Conservation (phyloP, 2,329 filamentous ascomycete genomes). For the Parascedosporium putredinis region DNA sequence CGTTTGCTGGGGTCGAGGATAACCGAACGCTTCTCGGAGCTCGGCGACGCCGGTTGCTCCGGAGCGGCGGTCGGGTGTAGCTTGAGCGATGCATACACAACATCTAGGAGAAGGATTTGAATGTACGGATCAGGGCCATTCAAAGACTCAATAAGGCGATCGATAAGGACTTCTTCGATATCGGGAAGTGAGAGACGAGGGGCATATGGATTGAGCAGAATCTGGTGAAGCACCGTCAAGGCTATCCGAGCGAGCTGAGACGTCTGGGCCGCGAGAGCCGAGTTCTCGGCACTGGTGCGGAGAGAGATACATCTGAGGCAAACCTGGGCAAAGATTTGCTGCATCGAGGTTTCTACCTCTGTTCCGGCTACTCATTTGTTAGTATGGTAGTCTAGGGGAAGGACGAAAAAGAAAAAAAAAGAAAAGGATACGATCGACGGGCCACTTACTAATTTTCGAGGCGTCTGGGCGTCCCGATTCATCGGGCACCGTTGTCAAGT, state of each 20-base stretch:
- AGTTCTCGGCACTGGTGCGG: slow-evolving; percentile 23
- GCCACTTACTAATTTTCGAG: slow-evolving; percentile 40
- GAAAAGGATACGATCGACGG: no score
- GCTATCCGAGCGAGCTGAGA: slow-evolving; percentile 62
- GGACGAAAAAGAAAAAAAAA: no score
- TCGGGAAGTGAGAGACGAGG: slow-evolving; percentile 49
- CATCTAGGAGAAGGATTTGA: slow-evolving; percentile 68
- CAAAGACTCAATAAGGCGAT: slow-evolving; percentile 53
- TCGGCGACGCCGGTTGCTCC: slow-evolving; percentile 32
- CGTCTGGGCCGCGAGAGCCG: slow-evolving; percentile 31
- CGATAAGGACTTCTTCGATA: slow-evolving; percentile 61
- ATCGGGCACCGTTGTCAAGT: slow-evolving; percentile 46
- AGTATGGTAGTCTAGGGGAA: neutral
- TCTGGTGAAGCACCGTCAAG: slow-evolving; percentile 58
- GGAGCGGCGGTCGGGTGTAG: slow-evolving; percentile 38
- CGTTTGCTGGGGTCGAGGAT: slow-evolving; percentile 24
- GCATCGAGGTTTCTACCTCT: slow-evolving; percentile 48
- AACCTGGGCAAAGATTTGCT: slow-evolving; percentile 57
- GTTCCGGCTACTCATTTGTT: slow-evolving; percentile 31
- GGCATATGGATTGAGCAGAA: slow-evolving; percentile 55
- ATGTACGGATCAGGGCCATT: slow-evolving; percentile 55
- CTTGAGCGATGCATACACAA: slow-evolving; percentile 64
- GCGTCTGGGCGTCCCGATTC: slow-evolving; percentile 33
- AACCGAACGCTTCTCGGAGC: slow-evolving; percentile 34
- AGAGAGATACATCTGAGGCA: slow-evolving; percentile 53